Evolutionary conservation across 768 basidiomycete species (phyloP).

Genomic region (Multifurca ochricompacta): DNA sequence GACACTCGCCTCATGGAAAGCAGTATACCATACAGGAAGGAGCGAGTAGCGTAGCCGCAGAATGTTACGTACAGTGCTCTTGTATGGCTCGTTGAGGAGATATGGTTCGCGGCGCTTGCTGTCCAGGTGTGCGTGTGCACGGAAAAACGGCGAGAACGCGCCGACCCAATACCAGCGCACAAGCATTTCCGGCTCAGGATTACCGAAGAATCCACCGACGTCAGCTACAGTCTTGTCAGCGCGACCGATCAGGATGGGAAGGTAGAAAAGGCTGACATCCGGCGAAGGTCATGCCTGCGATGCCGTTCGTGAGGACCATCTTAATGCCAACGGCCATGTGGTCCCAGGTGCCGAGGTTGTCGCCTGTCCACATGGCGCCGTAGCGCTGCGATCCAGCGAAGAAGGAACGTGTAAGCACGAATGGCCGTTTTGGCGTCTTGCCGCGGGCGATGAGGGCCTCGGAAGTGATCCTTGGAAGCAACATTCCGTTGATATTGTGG

Average conservation of each 20-base stretch:
- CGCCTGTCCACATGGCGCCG: conserved; percentile 98
- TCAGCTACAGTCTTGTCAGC: conserved; percentile 54
- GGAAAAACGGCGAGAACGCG: conserved; percentile 93
- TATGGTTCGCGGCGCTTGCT: conserved; percentile 97
- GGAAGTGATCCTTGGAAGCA: conserved; percentile 75
- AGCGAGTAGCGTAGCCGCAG: conserved; percentile 79
- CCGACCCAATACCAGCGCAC: conserved; percentile 97
- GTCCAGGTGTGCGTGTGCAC: conserved; percentile 96
- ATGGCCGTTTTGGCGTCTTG: conserved; percentile 72
- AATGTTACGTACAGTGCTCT: conserved; percentile 69
- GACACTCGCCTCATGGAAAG: conserved; percentile 81
- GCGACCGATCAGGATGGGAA: background rate
- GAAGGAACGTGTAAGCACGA: conserved; percentile 93
- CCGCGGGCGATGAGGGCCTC: conserved; percentile 74
- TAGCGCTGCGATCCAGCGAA: conserved; percentile 93
- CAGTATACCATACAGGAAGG: conserved; percentile 96
- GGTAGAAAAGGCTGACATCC: conserved; percentile 57
- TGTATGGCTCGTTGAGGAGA: conserved; percentile 84
- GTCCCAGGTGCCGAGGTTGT: conserved; percentile 96
- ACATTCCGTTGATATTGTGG: conserved; percentile 97
- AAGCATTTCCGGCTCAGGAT: conserved; percentile 90
- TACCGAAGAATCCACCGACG: conserved; percentile 98
- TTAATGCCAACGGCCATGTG: conserved; percentile 92
- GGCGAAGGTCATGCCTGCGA: conserved; percentile 85
- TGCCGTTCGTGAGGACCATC: conserved; percentile 83